Conservation (phyloP, 768 basidiomycete genomes). For the Peribolospora kevripleyi region DNA sequence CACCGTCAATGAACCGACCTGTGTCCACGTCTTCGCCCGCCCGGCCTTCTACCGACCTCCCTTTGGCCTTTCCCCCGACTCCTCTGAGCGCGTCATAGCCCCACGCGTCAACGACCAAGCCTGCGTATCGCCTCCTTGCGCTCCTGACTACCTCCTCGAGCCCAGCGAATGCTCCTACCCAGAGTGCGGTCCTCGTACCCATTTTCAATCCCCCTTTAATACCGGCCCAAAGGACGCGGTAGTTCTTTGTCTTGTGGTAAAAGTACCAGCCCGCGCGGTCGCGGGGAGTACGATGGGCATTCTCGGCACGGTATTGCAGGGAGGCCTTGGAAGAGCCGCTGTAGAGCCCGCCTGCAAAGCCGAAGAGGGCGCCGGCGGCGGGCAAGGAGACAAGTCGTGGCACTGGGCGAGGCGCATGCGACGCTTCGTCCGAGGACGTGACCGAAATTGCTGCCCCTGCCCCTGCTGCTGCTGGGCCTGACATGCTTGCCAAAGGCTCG, state of each 20-base stretch:
- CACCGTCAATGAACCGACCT: background rate
- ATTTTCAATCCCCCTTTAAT: conserved; percentile 31
- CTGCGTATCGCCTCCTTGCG: background rate
- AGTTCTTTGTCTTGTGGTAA: conserved; percentile 91
- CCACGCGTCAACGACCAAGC: background rate
- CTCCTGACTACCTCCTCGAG: background rate
- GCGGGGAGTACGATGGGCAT: conserved; percentile 60
- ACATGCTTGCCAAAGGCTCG: too few relatives aligned
- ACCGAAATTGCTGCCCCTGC: too few relatives aligned
- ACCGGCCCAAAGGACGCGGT: conserved; percentile 48
- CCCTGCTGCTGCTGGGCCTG: too few relatives aligned
- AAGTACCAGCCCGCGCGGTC: conserved; percentile 80
- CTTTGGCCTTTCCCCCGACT: too few relatives aligned
- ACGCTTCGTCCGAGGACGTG: too few relatives aligned
- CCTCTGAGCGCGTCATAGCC: background rate
- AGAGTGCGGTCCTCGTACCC: background rate
- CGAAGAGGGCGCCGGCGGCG: conserved; percentile 3
- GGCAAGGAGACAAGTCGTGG: conserved; percentile 3
- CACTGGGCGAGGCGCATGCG: too few relatives aligned
- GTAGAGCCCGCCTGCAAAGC: conserved; percentile 18
- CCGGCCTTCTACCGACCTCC: too few relatives aligned
- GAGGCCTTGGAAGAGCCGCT: conserved; percentile 46
- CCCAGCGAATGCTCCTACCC: conserved; percentile 7
- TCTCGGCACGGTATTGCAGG: conserved; percentile 70
- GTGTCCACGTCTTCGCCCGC: too few relatives aligned